Evolutionary conservation across 495 filamentous ascomycete species (phyloP), one percentile per base, ranked within the genome.

Genomic region (Penicillium cataractarum): DNA sequence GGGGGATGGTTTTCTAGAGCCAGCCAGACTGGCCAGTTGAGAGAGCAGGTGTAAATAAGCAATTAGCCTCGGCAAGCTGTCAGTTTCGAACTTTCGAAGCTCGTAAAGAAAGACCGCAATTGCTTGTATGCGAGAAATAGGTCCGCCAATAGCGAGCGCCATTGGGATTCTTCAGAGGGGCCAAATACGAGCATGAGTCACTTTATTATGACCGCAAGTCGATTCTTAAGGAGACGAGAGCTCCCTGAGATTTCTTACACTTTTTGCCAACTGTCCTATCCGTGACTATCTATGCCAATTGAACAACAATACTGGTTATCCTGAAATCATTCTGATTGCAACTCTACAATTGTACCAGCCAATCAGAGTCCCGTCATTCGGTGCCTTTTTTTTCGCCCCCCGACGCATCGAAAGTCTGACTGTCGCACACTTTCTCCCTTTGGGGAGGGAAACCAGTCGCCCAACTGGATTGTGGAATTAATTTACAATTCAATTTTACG

Each of bases 151-250:
- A 19, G 51, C 19, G 8, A 29, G 46, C 24, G 9, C 4, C 1
- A 13, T 4, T 42, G 21, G 44, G 26, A 48, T 10, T 12, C 6
- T 24, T 26, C 24, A 6, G 19, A 22, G 19, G 46, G 46, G 24
- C 46, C 46, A 9, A 50, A 50, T 29, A 50, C 42, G 42, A 46
- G 46, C 46, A 8, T 50, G 46, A 50, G 46, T 50, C 46, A 50
- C 46, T 50, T 27, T 50, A 50, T 50, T 29, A 29, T 15, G 24
- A 50, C 46, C 46, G 24, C 24, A 15, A 6, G 21, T 26, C 3
- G 22, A 29, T 50, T 50, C 46, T 50, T 26, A 50, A 50, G 46
- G 46, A 29, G 24, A 27, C 46, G 46, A n/a, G 9, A 29, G 46
- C 46, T 26, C 46, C 46, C 26, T n/a, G 24, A 9, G 13, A 17